Evolutionary conservation across 2,329 filamentous ascomycete species (phyloP), one percentile per base, ranked within the genome.

Genomic region (Chrysoporthe austroafricana): DNA sequence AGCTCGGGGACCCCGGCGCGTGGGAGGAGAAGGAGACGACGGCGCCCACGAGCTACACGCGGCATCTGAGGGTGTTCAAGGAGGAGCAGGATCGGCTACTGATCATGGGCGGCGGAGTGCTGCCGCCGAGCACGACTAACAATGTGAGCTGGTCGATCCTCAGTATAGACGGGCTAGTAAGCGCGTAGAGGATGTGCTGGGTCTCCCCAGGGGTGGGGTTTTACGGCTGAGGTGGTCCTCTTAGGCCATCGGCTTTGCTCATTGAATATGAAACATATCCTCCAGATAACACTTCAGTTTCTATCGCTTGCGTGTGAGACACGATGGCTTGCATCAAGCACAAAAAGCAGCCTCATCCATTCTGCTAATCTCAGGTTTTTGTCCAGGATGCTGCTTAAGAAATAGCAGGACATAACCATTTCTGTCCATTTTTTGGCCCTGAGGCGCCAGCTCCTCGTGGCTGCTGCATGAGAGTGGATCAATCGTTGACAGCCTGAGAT

Each of bases 111-210:
- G 82, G 76, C 0, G 80, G 81, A 0, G 76, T 79, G n/a, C 74
- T 83, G 72, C 84, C 83, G 4, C 81, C 81, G 1, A 82, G 78
- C 54, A 83, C 77, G 44, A 80, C 79, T 44, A 85, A 86, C 54
- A 74, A 79, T 72, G 77, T 82, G 3, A 78, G 75, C 16, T 66
- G 79, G 48, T 81, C 78, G 52, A 75, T 81, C 6, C 69, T 77
- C 18, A 72, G 73, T 26, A 66, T 76, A 36, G 65, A 66, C 48
- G 66, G 68, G 11, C 61, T 72, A 62, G 11, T 70, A 34, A 50
- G 52, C 42, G 67, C 73, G 42, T 62, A 62, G 50, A 54, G 13
- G 21, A 5, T 34, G 32, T 54, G 14, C 0, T 34, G 13, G 50
- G 26, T 48, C 8, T 32, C 8, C 32, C 7, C 32, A 7, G 2